Base-by-base conservation (phyloP, 176 grass and related monocot species). In the Thalia dealbata region DNA sequence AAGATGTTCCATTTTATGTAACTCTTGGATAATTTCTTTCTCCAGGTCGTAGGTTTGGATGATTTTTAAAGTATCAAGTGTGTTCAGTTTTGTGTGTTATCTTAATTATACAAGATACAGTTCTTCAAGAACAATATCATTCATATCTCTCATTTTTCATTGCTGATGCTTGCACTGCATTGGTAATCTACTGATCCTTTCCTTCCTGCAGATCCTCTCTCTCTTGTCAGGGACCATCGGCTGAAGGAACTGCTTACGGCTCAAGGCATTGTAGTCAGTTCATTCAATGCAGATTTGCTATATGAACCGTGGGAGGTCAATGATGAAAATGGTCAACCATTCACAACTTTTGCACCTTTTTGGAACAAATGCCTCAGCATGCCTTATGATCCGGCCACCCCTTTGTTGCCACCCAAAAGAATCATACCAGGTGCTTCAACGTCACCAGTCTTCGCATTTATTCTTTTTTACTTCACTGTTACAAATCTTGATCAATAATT, bases 291-390 rank as follows among this genome's bases (percentile, higher is more conserved):
- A 0, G 95, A 97, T 45, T 82, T 97, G 67, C 83, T 97, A 38
- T 99, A 99, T 3, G 90, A 99, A 50, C 90, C 90, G 10, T 99
- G 95, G 90, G 95, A 99, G 61, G 85, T 93, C 50, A 76, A 86
- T 2, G 87, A 99, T 4, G 81, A 91, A 46, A 81, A 93, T 77
- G 90, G 81, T 12, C 32, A 55, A 0, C 83, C 95, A 0, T 99
- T 99, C 76, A 83, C 60, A 67, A 99, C 91, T 81, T 99, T 99
- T 38, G 72, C 75, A 26, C 74, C 87, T 2, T 99, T 93, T 79
- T 99, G 95, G 95, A 93, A 93, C 67, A 91, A 81, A 78, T 99
- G 95, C 75, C 87, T 93, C 67, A 88, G 87, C 83, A 91, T 99
- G 95, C 87, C 66, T 0, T 88, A 86, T 77, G 95, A 93, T 24